Base-by-base conservation (phyloP, 345 rosid genomes). In the Turnera subulata region DNA sequence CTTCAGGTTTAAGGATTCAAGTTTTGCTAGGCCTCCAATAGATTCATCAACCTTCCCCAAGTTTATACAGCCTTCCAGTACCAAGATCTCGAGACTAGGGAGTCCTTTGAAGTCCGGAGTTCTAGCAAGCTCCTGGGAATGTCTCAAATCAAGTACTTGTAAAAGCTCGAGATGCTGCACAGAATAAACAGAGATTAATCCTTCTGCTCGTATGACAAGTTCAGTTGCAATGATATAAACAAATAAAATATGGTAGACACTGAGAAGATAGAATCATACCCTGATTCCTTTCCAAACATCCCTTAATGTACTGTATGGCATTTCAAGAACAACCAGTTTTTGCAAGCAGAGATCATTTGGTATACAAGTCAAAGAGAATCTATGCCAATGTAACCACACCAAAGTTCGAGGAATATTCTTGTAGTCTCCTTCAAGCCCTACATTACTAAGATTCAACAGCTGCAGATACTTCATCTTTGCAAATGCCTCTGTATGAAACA, bases 41-140 rank as follows among this genome's bases (percentile, higher is more conserved):
- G 62, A 58, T 2, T 17, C 32, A 58, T 58, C 37, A 58, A 58
- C 16, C 18, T 46, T 24, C 12, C 18, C 17, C 13, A 58, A 16
- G 6, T 42, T 56, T 23, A 29, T 20, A n/a, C 53, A 58, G 15
- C 15, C 54, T 58, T 58, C 22, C 0, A 58, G 53, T 8, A 11
- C 1, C 13, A 57, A 9, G 4, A 22, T 39, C 51, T 65, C 69
- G 3, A 50, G 63, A 12, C 19, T 29, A 19, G 33, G 50, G 5
- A 58, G 4, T 5, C 26, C 51, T 17, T 17, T 14, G 14, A 58
- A 29, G 11, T 46, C 53, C 6, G 54, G 63, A 13, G 63, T 46
- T 20, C 25, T 18, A 21, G 20, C 17, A 14, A 58, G 63, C 1
- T 7, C 10, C 3, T 58, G 32, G 0, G 53, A 58, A 15, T 33